Evolutionary conservation across 108 stramenopile species (phyloP), one percentile per base, ranked within the genome.

Genomic region (Nannochloropsis gaditana): DNA sequence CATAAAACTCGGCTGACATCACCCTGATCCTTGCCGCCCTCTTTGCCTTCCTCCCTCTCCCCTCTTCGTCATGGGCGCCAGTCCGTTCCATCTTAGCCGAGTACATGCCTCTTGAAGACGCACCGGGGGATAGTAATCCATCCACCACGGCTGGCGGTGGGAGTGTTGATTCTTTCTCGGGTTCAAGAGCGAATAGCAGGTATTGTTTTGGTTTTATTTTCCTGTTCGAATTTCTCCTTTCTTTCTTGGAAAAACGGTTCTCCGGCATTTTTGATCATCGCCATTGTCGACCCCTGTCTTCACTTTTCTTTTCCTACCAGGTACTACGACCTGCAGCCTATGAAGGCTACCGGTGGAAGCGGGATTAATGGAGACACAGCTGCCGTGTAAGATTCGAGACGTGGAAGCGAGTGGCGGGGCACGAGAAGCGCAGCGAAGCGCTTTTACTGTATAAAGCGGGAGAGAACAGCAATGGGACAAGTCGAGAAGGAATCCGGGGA

Each of bases 61-160:
- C 9, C 15, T 44, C 44, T 80, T 11, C 80, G 10, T 42, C 21
- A 15, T 21, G 11, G 15, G 4, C 5, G 42, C 2, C 43, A 41
- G 95, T 96, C 41, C 93, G 94, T 79, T 94, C 94, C 41, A 96
- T 96, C 21, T 88, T 96, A 89, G 95, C 96, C 10, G 96, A 95
- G 83, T 95, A 95, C 90, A 94, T 96, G 95, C 96, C 96, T 41
- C 90, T 96, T 21, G 95, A 96, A 73, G 94, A 93, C 59, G 59
- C 59, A n/a, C 59, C 59, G 2, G 59, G 19, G 4, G 59, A 73
- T n/a, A 73, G 59, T n/a, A 73, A 73, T 6, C 59, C 59, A 2
- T 15, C 59, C 59, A 73, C 19, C 2, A 73, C 59, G 19, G 59
- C 19, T n/a, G 59, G 59, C 59, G n/a, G 4, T 15, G 59, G 59